Conservation (phyloP, 192 early-diverging fungal genomes). For the Coemansia sp. region DNA sequence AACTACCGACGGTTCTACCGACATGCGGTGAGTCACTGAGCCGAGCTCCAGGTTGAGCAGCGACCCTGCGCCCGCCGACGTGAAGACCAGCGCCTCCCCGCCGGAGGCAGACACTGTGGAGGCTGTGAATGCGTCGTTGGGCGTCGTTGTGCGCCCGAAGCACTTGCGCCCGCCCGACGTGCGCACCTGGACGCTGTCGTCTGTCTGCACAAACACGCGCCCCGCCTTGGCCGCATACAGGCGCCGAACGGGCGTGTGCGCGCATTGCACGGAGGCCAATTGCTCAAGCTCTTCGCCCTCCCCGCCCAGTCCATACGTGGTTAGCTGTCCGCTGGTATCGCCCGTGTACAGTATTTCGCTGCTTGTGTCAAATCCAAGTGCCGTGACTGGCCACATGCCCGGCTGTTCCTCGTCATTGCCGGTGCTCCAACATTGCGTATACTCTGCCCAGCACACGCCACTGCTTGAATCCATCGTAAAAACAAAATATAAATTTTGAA, state of each 20-base stretch:
- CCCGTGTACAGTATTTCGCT: constrained; percentile 88
- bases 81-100: constrained; percentile 45
- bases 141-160: constrained; percentile 46
- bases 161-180: constrained; percentile 54
- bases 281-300: constrained; percentile 55
- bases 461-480: not conserved
- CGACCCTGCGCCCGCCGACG: constrained; percentile 34
- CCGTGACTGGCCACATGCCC: constrained; percentile 15
- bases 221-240: constrained; percentile 56
- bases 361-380: constrained; percentile 56
- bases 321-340: constrained; percentile 73
- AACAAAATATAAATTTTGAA: not conserved
- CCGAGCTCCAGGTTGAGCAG: constrained; percentile 32
- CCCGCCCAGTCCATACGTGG: constrained; percentile 57
- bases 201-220: constrained; percentile 61
- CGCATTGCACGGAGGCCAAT: constrained; percentile 70
- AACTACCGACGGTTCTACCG: constrained; percentile 20
- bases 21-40: constrained; percentile 3
- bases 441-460: constrained; percentile 29
- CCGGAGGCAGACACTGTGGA: constrained; percentile 19
- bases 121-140: constrained; percentile 51
- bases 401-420: not conserved
- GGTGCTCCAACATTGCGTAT: constrained; percentile 31
- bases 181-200: constrained; percentile 62
- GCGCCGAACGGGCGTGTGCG: constrained; percentile 64